Evolutionary conservation across 2,329 filamentous ascomycete species (phyloP).

Genomic region (Lachnellula suecica): DNA sequence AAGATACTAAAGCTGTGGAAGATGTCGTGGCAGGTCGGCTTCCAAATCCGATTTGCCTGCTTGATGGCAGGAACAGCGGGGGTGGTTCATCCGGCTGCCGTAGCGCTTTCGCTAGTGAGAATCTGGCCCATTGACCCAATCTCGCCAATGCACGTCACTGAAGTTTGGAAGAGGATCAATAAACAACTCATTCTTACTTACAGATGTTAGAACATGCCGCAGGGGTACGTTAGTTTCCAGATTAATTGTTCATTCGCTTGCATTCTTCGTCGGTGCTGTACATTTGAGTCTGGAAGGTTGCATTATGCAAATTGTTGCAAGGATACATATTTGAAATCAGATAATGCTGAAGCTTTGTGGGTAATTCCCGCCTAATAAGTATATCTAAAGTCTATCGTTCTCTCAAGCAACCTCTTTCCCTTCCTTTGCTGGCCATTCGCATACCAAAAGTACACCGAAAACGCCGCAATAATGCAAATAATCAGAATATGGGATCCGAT

Average conservation of each 20-base stretch:
- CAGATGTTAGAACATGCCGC: neutral
- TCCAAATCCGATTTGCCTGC: neutral
- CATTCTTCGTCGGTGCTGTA: neutral
- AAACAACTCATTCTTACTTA: neutral
- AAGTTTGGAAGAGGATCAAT: neutral
- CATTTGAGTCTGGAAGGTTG: neutral
- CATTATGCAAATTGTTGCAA: no score
- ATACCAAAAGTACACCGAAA: constrained; percentile 52
- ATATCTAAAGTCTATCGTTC: constrained; percentile 28
- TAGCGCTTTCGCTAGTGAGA: no score
- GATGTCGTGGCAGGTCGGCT: constrained; percentile 1
- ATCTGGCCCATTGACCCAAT: no score
- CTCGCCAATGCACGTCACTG: neutral
- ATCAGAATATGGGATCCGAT: constrained; percentile 64
- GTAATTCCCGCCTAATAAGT: constrained; percentile 22
- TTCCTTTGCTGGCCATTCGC: constrained; percentile 48
- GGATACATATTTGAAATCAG: no score
- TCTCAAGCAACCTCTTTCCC: constrained; percentile 50
- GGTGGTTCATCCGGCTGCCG: no score
- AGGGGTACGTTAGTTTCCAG: no score
- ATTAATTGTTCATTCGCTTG: no score
- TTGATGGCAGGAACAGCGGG: no score
- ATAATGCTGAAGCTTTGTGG: neutral
- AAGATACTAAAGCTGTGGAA: neutral
- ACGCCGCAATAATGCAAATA: constrained; percentile 49